These are phyloP conservation scores for Hypoxylon sp. DNA, from an alignment of 2,329 filamentous ascomycete genomes.

Conservation along the genomic window DNA sequence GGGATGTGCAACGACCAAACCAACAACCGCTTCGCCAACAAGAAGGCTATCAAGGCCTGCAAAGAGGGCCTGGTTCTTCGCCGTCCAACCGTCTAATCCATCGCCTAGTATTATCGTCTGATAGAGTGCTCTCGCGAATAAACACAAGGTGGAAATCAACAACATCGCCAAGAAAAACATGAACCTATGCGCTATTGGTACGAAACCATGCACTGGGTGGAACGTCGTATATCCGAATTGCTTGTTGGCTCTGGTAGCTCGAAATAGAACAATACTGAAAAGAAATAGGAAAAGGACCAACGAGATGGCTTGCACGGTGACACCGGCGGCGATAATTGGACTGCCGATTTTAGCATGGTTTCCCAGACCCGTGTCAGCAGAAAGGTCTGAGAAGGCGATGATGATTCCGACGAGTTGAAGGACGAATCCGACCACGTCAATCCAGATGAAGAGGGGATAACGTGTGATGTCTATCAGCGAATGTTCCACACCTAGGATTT, in stretches of 20 bases:
- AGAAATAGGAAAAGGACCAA: constrained; percentile 48
- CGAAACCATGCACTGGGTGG: constrained; percentile 48
- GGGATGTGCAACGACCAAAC: constrained; percentile 52
- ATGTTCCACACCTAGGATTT: constrained; percentile 51
- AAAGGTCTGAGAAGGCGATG: constrained; percentile 50
- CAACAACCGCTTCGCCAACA: constrained; percentile 51
- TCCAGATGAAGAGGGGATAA: constrained; percentile 49
- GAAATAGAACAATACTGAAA: constrained; percentile 46
- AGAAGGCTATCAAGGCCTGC: constrained; percentile 53
- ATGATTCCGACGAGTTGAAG: constrained; percentile 52
- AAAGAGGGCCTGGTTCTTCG: constrained; percentile 50
- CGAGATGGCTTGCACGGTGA: constrained; percentile 48
- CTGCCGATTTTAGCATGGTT: constrained; percentile 39
- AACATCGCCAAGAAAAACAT: constrained; percentile 50
- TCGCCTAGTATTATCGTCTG: constrained; percentile 48
- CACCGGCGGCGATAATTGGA: constrained; percentile 48
- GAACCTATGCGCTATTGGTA: constrained; percentile 48
- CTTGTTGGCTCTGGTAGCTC: constrained; percentile 45
- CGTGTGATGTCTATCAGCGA: constrained; percentile 48
- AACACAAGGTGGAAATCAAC: constrained; percentile 45
- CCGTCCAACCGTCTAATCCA: constrained; percentile 49
- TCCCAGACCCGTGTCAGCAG: constrained; percentile 37
- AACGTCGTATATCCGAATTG: constrained; percentile 53
- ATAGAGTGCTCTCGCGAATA: constrained; percentile 51
- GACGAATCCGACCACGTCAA: constrained; percentile 49